Evolutionary conservation across 2,329 filamentous ascomycete species (phyloP).

Genomic region (Fusarium scirpi): DNA sequence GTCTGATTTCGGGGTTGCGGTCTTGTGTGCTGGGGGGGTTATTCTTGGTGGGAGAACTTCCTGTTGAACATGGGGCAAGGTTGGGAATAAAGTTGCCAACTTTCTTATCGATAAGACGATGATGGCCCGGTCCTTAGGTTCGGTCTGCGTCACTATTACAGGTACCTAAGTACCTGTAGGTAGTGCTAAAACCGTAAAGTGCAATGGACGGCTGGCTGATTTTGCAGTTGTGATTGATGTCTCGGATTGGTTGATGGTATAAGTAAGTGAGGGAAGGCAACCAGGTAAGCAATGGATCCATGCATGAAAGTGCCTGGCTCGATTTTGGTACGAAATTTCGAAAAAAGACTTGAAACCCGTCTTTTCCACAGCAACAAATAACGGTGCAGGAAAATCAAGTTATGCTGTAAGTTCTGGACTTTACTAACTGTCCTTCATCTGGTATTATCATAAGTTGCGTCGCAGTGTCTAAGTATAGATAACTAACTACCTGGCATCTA

Average conservation of each 20-base stretch:
- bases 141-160: conserved; percentile 18
- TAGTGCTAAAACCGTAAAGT: conserved; percentile 2
- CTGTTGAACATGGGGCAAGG: conserved; percentile 29
- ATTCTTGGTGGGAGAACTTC: conserved; percentile 39
- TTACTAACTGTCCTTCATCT: conserved; percentile 24
- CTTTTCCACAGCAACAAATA: background rate
- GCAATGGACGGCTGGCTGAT: background rate
- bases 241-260: background rate
- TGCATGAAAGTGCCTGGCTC: background rate
- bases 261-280: background rate
- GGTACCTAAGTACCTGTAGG: background rate
- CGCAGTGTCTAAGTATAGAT: conserved; percentile 28
- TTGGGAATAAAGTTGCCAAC: conserved; percentile 38
- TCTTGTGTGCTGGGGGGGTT: conserved; percentile 44
- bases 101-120: conserved; percentile 50
- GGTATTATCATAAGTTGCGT: conserved; percentile 28
- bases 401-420: background rate
- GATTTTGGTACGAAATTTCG: background rate
- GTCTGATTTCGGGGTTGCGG: conserved; percentile 31
- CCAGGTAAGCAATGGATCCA: background rate
- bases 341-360: background rate
- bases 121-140: background rate
- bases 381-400: background rate
- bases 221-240: background rate
- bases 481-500: conserved; percentile 14